A percentile compares a stretch with the other conserved stretches of the same genome.
phyloP scores from a whole-genome alignment of 179 eudicot species.

The Corrigiola litoralis region DNA sequence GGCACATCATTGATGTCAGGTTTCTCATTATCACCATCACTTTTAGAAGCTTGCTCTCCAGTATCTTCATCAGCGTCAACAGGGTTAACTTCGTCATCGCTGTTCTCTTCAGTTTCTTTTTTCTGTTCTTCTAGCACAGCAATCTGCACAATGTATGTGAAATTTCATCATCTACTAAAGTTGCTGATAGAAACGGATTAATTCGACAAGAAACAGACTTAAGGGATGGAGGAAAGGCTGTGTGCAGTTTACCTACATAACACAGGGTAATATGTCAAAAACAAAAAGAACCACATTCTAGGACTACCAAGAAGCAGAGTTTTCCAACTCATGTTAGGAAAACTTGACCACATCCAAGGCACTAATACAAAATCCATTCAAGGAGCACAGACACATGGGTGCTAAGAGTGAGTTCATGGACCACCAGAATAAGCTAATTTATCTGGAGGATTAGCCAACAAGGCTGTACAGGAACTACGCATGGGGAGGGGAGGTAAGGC shows the following conservation, averaged over 20 bases:
- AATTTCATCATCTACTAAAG: neutral
- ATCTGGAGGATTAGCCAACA: neutral
- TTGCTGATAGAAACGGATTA: neutral
- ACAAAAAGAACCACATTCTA: neutral
- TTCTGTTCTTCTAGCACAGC: constrained; percentile 73
- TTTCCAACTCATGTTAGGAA: neutral
- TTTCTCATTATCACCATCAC: constrained; percentile 32
- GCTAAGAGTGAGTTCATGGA: neutral
- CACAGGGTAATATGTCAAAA: neutral
- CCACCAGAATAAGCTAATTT: neutral
- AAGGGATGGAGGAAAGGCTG: neutral
- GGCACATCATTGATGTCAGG: constrained; percentile 88
- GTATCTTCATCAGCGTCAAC: constrained; percentile 31
- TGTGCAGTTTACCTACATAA: neutral
- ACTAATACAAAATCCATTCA: neutral
- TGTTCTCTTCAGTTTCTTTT: constrained; percentile 42
- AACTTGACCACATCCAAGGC: neutral
- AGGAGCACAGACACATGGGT: neutral
- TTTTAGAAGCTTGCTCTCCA: constrained; percentile 36
- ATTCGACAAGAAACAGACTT: neutral
- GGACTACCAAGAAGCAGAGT: neutral
- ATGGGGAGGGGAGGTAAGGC: too few relatives aligned
- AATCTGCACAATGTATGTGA: constrained; percentile 38
- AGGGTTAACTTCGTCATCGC: constrained; percentile 55
- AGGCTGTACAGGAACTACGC: neutral